Base-by-base conservation (phyloP, 805 yeast genomes). In the Candida fluviatilis region DNA sequence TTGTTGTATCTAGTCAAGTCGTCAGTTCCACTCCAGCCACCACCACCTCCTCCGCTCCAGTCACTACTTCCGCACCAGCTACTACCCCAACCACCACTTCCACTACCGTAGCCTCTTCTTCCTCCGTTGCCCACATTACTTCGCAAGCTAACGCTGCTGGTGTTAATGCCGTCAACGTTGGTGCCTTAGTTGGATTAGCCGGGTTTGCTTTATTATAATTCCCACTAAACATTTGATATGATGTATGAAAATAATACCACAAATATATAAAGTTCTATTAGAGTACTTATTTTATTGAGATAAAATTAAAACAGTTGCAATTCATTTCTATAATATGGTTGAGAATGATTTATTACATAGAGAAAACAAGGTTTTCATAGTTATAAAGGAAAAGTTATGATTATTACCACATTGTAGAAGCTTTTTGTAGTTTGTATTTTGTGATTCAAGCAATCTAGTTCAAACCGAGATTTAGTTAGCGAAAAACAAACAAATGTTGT, bases 161-260 rank as follows among this genome's bases (percentile, higher is more conserved):
- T 36, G 55, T 51, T 21, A 57, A 45, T 17, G 28, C 25, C 26
- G 44, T 38, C 12, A 47, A 47, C 28, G 48, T 43, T 43, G 60
- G 64, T 34, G 70, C 69, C 43, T 45, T 64, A 12, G 61, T 60
- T 41, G 73, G 71, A 36, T 50, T 69, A 17, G 55, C 62, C 26
- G 75, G 66, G 51, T 69, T 62, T 46, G 68, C 57, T 44, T 57
- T 58, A 32, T 50, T 58, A 37, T 58, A 55, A 43, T 29, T 31
- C 17, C 17, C 12, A 18, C 6, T 13, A 14, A 8, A 15, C 17
- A 29, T 29, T 29, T n/a, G n/a, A 31, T 12, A 18, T 18, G 27
- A 21, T 21, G 10, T 21, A 14, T 14, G 16, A 15, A 16, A n/a
- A 30, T 11, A 15, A 30, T 14, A 17, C 16, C 16, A 15, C 19